Evolutionary conservation across 345 rosid species (phyloP).

Genomic region (Eucalyptus melliodora): DNA sequence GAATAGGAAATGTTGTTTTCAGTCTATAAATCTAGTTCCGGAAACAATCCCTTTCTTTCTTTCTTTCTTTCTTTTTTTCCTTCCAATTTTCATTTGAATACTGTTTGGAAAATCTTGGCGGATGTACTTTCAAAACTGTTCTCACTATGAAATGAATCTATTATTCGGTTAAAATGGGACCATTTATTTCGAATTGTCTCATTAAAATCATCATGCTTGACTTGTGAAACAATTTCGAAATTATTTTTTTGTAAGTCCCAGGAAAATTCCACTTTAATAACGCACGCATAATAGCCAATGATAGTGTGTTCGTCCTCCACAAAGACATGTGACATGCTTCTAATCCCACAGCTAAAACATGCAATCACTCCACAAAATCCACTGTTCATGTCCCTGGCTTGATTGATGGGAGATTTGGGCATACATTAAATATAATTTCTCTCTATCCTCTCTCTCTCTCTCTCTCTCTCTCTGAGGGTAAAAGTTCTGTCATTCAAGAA

Average conservation of each 20-base stretch:
- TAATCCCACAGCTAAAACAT: neutral
- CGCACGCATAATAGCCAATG: neutral
- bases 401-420: neutral
- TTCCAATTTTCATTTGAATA: neutral
- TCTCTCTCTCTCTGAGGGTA: neutral
- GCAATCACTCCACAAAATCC: neutral
- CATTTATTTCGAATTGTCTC: neutral
- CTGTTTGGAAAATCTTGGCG: neutral
- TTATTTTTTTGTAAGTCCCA: too few relatives aligned
- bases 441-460: neutral
- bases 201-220: neutral
- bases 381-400: neutral
- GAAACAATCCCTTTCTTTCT: neutral
- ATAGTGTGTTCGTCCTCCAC: neutral
- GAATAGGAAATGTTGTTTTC: neutral
- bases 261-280: neutral
- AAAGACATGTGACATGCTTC: neutral
- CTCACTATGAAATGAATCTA: neutral
- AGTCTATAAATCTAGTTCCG: neutral
- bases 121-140: neutral
- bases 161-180: neutral
- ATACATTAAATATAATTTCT: neutral
- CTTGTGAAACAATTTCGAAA: neutral
- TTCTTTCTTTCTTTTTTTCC: fast-evolving
- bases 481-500: neutral